Conservation (phyloP, 2,329 filamentous ascomycete species). For the Sporothrix globosa region DNA sequence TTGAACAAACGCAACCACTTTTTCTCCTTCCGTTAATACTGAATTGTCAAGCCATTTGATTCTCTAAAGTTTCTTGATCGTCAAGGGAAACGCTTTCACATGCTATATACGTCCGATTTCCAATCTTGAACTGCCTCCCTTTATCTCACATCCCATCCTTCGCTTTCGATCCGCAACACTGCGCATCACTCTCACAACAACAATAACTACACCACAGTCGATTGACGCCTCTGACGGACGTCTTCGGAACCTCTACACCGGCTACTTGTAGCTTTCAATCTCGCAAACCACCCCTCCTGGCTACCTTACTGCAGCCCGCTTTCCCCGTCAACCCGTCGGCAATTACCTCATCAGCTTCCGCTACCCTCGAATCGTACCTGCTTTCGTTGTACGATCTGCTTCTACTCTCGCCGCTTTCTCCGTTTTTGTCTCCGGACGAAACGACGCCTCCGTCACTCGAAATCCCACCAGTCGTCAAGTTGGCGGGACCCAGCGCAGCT, state of each 20-base stretch:
- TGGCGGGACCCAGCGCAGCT: constrained; percentile 54
- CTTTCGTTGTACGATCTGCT: constrained; percentile 1
- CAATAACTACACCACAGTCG: not conserved
- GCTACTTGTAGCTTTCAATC: not conserved
- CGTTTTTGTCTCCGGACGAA: constrained; percentile 31
- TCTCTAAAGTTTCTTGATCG: not conserved
- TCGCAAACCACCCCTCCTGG: constrained; percentile 31
- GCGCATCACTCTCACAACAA: no score
- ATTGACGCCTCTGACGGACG: not conserved
- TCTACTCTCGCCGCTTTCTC: not conserved
- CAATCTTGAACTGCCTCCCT: constrained; percentile 10
- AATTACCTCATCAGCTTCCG: not conserved
- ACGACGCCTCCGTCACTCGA: constrained; percentile 20
- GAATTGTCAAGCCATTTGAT: not conserved
- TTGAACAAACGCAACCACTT: not conserved
- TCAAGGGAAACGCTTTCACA: constrained; percentile 17
- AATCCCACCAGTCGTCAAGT: constrained; percentile 41
- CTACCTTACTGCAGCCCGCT: constrained; percentile 23
- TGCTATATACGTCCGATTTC: constrained; percentile 13
- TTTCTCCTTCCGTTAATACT: not conserved
- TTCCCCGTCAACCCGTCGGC: not conserved
- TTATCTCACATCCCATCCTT: not conserved
- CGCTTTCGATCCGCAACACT: not conserved
- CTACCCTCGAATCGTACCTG: not conserved
- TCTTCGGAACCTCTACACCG: not conserved